Evolutionary conservation across 345 rosid genomes (phyloP).

Genomic region (Pelargonium nanum): DNA sequence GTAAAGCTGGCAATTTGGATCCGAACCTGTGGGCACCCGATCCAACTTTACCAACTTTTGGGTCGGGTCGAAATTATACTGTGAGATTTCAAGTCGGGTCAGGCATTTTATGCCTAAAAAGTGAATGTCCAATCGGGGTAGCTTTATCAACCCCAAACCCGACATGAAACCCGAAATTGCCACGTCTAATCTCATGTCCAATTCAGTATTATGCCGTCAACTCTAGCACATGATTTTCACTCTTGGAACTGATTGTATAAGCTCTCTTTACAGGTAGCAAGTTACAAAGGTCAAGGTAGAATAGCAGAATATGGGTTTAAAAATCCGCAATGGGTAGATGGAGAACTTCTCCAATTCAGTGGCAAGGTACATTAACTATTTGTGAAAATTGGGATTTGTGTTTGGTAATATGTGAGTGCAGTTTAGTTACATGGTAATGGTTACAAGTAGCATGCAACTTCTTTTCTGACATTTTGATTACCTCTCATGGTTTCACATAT

Average conservation of each 20-base stretch:
- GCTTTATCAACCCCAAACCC: too few relatives aligned
- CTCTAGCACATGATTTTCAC: neutral
- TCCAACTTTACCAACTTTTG: too few relatives aligned
- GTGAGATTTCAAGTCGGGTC: too few relatives aligned
- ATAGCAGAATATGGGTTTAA: neutral
- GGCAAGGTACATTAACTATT: neutral
- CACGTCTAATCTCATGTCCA: too few relatives aligned
- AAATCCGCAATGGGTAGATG: constrained; percentile 1
- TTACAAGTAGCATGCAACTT: neutral
- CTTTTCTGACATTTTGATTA: neutral
- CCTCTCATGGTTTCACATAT: neutral
- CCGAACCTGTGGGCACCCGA: too few relatives aligned
- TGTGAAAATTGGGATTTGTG: too few relatives aligned
- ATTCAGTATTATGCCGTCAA: neutral
- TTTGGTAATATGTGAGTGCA: neutral
- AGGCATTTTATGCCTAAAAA: too few relatives aligned
- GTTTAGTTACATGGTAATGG: too few relatives aligned
- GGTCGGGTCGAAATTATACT: too few relatives aligned
- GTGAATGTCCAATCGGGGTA: too few relatives aligned
- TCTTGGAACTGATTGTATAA: neutral
- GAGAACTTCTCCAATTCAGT: constrained; percentile 1
- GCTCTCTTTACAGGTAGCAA: neutral
- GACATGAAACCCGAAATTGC: too few relatives aligned
- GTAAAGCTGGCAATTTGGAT: too few relatives aligned
- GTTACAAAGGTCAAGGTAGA: constrained; percentile 2